Evolutionary conservation across 2,329 filamentous ascomycete genomes (phyloP), one percentile per base, ranked within the genome.

Genomic region (Orbilia blumenaviensis): DNA sequence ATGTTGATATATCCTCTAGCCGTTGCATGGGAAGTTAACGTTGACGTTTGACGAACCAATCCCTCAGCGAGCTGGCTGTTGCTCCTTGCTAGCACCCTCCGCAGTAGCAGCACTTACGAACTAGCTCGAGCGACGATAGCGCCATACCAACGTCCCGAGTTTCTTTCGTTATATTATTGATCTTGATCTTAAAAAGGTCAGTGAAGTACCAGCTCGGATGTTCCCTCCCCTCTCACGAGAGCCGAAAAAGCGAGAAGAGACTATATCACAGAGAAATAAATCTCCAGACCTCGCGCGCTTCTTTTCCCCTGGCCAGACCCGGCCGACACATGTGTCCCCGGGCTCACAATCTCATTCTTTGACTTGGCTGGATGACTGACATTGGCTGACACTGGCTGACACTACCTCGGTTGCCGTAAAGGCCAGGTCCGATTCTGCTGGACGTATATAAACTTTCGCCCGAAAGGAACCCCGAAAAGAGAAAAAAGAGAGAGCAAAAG

Each of bases 391-490:
- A n/a, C 42, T 61, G 41, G 42, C 66, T 71, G 66, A 63, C 66
- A 63, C 64, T 76, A 76, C 72, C 72, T 76, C 72, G 72, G 72
- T 76, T 76, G 72, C 72, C 50, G 46, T 61, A 41, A 63, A 76
- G 72, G 58, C 64, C 64, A 60, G 42, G 64, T 76, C 64, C 34
- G 60, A 38, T 72, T 46, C 61, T 69, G 46, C 27, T 76, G 38
- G 42, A 72, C 29, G 18, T 25, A 66, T 67, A 68, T 67, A 54
- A 48, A 64, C 58, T 69, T 76, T 76, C 72, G 72, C 72, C 72
- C 72, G 72, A 76, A 69, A 67, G 72, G 71, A 75, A 75, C 25
- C 50, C 21, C 36, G 52, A 56, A 27, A 16, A 21, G 29, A n/a
- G 34, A 60, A 29, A 32, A 25, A 62, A 44, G 50, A 42, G 41